Percentiles rank a stretch among this genome's conserved stretches.
Evolutionary conservation across 139 green algal species (phyloP).

Genomic region (Micractinium conductrix): DNA sequence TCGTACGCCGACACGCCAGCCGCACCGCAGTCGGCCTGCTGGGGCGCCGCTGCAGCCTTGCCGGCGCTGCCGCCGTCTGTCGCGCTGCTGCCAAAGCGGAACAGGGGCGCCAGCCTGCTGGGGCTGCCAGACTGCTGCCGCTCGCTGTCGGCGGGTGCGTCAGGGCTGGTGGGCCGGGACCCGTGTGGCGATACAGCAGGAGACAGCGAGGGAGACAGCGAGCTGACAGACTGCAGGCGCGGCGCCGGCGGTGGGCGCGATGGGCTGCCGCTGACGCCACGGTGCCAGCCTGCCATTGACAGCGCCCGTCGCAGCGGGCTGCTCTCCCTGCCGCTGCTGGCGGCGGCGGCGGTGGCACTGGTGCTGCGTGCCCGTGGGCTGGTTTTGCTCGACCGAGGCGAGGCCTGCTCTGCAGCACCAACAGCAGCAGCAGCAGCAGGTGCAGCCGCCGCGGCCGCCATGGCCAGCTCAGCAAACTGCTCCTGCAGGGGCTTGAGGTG

Average conservation of each 20-base stretch:
- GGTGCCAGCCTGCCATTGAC: constrained; percentile 4
- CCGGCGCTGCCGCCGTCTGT: not conserved
- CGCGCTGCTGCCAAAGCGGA: no score
- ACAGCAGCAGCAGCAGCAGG: not conserved
- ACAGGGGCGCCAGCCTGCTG: not conserved
- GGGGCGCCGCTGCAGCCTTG: not conserved
- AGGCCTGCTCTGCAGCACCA: not conserved
- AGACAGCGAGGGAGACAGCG: no score
- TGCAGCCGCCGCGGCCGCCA: not conserved
- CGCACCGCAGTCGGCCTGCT: not conserved
- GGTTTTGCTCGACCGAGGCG: not conserved
- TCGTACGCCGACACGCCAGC: not conserved
- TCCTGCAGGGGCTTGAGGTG: not conserved
- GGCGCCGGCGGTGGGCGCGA: not conserved
- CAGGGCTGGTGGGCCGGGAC: not conserved
- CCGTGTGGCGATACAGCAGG: no score
- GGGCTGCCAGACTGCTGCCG: not conserved
- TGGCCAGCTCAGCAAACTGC: not conserved
- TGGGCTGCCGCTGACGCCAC: not conserved
- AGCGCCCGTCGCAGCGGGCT: not conserved
- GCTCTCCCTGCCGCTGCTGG: not conserved
- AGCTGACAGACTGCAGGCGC: not conserved
- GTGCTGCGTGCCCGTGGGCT: not conserved
- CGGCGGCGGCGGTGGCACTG: not conserved
- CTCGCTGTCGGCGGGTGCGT: constrained; percentile 3